Evolutionary conservation across 179 eudicot genomes (phyloP).

Genomic region (Nepenthes alata): DNA sequence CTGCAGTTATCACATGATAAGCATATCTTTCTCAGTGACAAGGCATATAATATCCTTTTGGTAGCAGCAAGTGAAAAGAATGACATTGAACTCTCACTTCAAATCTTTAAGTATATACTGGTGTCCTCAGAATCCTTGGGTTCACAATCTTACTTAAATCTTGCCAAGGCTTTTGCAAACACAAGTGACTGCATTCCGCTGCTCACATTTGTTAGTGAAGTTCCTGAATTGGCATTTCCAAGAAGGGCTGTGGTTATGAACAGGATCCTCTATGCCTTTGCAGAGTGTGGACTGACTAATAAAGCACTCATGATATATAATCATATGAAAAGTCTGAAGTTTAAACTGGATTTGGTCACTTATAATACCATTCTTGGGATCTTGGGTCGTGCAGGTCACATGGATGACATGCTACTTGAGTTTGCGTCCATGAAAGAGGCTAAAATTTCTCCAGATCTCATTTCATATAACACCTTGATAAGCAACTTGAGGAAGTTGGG

Average conservation of each 20-base stretch:
- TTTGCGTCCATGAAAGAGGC: conserved; percentile 55
- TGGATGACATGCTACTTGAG: conserved; percentile 57
- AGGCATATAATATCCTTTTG: conserved; percentile 52
- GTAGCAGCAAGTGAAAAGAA: conserved; percentile 36
- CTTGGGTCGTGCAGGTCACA: conserved; percentile 51
- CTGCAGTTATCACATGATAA: conserved; percentile 29
- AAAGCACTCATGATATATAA: conserved; percentile 46
- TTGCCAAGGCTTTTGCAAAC: conserved; percentile 54
- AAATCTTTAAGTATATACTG: conserved; percentile 50
- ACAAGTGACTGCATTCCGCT: conserved; percentile 23
- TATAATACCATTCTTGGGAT: conserved; percentile 54
- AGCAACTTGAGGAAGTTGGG: conserved; percentile 54
- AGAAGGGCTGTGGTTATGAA: conserved; percentile 42
- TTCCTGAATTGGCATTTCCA: conserved; percentile 37
- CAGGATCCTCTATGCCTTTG: conserved; percentile 55
- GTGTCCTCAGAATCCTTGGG: conserved; percentile 19
- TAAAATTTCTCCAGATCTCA: conserved; percentile 47
- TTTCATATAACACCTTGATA: conserved; percentile 62
- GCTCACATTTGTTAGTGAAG: conserved; percentile 33
- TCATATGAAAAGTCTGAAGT: conserved; percentile 35
- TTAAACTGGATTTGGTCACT: conserved; percentile 63
- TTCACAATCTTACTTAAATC: conserved; percentile 29
- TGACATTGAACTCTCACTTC: conserved; percentile 30
- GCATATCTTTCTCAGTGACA: conserved; percentile 23
- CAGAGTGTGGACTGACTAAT: conserved; percentile 47